Evolutionary conservation across 2,329 filamentous ascomycete genomes (phyloP).

Genomic region (Pyricularia sp.): DNA sequence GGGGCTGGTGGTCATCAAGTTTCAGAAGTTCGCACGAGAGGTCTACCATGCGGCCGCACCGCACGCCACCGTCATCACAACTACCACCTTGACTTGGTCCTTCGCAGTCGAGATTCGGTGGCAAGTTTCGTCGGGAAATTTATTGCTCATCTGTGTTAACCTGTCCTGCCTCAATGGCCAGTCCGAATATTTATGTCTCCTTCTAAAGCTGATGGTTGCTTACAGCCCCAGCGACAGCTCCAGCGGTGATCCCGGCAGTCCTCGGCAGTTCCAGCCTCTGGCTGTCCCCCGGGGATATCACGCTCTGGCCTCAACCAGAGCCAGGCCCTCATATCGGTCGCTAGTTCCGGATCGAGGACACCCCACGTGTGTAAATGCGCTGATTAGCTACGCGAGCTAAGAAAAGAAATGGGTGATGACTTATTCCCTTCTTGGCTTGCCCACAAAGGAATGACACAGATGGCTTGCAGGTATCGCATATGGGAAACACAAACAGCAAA

Average conservation of each 20-base stretch:
- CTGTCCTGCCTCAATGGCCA: neutral
- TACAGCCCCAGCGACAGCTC: neutral
- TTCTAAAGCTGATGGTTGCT: neutral
- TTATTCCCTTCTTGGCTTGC: too few species aligned
- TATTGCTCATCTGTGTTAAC: neutral
- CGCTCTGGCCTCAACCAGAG: neutral
- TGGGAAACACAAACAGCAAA: too few species aligned
- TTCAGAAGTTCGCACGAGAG: neutral
- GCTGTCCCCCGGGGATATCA: too few species aligned
- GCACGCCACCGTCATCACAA: neutral
- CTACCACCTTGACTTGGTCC: neutral
- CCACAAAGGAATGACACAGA: too few species aligned
- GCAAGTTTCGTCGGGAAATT: neutral
- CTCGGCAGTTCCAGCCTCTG: neutral
- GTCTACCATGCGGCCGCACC: neutral
- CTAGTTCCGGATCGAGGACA: neutral
- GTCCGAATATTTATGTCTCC: neutral
- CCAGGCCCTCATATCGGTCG: neutral
- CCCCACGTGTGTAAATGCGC: neutral
- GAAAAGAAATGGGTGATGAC: neutral
- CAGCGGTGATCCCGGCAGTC: neutral
- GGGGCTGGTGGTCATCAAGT: neutral
- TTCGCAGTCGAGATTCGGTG: neutral
- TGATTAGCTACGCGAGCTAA: neutral
- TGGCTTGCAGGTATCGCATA: too few species aligned